Conservation (phyloP, 495 filamentous ascomycete genomes). For the Rostrohypoxylon terebratum region DNA sequence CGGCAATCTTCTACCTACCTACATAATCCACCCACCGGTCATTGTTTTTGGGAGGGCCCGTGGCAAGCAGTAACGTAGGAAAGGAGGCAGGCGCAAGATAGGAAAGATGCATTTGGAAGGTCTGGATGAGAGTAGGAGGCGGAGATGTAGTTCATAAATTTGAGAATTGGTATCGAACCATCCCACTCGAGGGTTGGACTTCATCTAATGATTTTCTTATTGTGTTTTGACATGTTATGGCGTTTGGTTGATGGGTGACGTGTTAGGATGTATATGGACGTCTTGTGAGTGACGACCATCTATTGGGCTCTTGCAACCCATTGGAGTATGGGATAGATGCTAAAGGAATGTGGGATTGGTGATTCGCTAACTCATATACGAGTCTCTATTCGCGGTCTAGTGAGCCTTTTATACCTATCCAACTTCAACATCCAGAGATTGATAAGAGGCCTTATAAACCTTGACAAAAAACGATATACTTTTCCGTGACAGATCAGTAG, state of each 20-base stretch:
- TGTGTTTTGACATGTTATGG: background rate
- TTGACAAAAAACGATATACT: too few species aligned
- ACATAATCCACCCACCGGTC: slow-evolving; percentile 3
- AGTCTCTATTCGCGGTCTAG: too few species aligned
- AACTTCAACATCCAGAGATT: too few species aligned
- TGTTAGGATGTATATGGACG: background rate
- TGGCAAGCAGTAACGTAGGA: background rate
- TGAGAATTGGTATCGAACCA: slow-evolving; percentile 34
- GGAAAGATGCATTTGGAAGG: slow-evolving; percentile 11
- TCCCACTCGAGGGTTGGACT: background rate
- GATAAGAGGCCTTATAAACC: too few species aligned
- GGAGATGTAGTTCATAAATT: slow-evolving; percentile 33
- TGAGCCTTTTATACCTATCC: too few species aligned
- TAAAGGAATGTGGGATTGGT: background rate
- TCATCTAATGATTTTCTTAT: background rate
- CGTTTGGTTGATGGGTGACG: background rate
- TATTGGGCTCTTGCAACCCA: background rate
- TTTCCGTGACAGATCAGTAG: too few species aligned
- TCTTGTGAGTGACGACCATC: background rate
- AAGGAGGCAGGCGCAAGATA: background rate
- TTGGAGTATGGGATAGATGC: background rate
- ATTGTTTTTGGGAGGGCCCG: background rate
- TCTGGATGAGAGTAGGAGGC: background rate
- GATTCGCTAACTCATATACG: background rate
- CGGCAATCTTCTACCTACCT: slow-evolving; percentile 9